Evolutionary conservation across 306 rosid species (phyloP).

Genomic region (Sechiopsis laciniata): DNA sequence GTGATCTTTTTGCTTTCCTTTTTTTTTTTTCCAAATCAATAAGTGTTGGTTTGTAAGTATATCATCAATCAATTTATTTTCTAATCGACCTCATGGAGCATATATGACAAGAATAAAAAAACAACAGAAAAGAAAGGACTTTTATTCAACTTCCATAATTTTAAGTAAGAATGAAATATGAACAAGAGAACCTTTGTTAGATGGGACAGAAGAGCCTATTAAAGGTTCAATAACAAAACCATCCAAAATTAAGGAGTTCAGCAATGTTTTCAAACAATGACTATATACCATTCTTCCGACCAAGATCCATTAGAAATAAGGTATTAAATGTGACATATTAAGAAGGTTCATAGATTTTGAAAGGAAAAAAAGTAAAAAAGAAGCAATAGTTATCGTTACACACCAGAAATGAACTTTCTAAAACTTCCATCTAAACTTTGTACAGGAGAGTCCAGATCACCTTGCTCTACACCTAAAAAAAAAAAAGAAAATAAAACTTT

Average conservation of each 20-base stretch:
- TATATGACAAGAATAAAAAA: background rate
- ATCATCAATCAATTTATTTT: background rate
- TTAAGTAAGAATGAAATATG: too few species aligned
- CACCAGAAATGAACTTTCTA: conserved; percentile 41
- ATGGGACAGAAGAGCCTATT: background rate
- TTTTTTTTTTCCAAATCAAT: too few species aligned
- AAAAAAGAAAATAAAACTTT: background rate
- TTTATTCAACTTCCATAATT: background rate
- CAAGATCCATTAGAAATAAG: background rate
- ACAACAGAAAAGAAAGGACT: background rate
- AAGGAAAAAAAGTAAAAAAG: background rate
- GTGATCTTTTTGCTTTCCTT: too few species aligned
- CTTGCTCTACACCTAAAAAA: conserved; percentile 28
- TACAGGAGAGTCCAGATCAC: conserved; percentile 34
- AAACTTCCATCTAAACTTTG: conserved; percentile 41
- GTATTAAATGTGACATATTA: background rate
- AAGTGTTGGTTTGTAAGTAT: background rate
- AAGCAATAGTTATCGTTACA: conserved; percentile 2
- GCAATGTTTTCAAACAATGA: background rate
- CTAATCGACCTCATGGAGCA: background rate
- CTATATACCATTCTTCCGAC: background rate
- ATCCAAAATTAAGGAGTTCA: background rate
- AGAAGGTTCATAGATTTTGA: background rate
- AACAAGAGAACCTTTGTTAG: too few species aligned
- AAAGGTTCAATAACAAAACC: conserved; percentile 1